Base-by-base conservation (phyloP, 768 basidiomycete species). In the Lepiota venenata region DNA sequence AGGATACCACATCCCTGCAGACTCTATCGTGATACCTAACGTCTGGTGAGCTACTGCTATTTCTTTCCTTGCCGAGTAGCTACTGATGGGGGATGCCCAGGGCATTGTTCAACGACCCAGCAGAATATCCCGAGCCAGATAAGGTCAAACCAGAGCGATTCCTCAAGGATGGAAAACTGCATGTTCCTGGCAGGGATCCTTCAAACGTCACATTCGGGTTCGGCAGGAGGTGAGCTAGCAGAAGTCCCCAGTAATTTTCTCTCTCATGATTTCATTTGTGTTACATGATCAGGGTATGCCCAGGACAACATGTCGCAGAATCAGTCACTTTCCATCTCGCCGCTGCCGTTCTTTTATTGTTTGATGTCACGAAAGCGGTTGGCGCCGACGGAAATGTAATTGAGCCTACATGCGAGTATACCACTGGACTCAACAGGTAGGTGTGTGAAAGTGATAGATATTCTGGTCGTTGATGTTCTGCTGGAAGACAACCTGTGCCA, bases 181-280 rank as follows among this genome's bases (percentile, higher is more conserved):
- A 63, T 39, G 55, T 51, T 16, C 36, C 52, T 3, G 59, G 56
- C 25, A 55, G 69, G 15, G 75, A 82, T 63, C 79, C 81, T 35
- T 67, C 72, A 32, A 73, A 74, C 37, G 61, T 79, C 37, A 71
- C 79, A 15, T 83, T 82, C 60, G 81, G 81, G 7, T 84, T 83
- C 65, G 81, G 82, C 27, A 70, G 81, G 50, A 68, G 80, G 78
- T 79, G 52, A 66, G n/a, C n/a, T n/a, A n/a, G 68, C 15, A 8
- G 15, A 32, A 81, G 49, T 68, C 79, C 77, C 78, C 50, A 65
- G 67, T 16, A n/a, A n/a, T 44, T 37, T 14, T n/a, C 48, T 41
- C 32, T n/a, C n/a, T 52, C 25, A 25, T 22, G 11, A 12, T 10
- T 11, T 55, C n/a, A 16, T 9, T 18, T 16, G 11, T 27, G n/a